Conservation (phyloP, 352 stramenopile species). For the Globisporangium spiculum region DNA sequence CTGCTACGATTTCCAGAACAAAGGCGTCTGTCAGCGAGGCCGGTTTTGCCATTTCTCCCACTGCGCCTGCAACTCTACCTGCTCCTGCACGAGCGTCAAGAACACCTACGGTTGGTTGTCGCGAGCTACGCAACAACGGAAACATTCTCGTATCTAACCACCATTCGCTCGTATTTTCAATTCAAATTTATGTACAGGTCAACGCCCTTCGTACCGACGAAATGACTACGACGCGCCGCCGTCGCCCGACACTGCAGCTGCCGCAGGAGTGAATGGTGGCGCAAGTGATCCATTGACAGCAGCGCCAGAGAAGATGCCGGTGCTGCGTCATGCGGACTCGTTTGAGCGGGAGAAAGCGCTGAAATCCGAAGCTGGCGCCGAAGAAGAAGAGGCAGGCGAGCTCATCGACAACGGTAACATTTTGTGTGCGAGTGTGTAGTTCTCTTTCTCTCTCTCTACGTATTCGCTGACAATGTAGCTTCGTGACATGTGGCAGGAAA, state of each 20-base stretch:
- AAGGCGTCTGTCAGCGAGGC: constrained; percentile 79
- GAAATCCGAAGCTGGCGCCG: constrained; percentile 27
- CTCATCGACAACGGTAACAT: constrained; percentile 57
- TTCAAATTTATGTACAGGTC: constrained; percentile 30
- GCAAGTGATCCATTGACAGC: constrained; percentile 22
- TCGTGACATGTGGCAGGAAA: constrained; percentile 32
- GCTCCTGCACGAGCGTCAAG: constrained; percentile 71
- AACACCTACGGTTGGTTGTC: constrained; percentile 75
- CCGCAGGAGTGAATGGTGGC: background rate
- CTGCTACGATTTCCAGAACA: constrained; percentile 90
- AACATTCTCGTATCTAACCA: background rate
- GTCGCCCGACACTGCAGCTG: constrained; percentile 41
- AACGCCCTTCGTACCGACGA: constrained; percentile 75
- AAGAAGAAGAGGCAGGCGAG: constrained; percentile 75
- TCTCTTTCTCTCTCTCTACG: background rate
- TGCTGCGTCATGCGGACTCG: constrained; percentile 34
- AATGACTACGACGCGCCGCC: constrained; percentile 82
- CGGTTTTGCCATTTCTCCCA: constrained; percentile 87
- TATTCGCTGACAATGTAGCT: background rate
- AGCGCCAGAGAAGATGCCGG: constrained; percentile 40
- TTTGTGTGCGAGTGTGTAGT: background rate
- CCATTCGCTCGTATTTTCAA: background rate
- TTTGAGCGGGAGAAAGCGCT: constrained; percentile 45
- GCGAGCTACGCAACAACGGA: background rate
- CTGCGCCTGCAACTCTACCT: constrained; percentile 85